These are phyloP conservation scores for Batrachochytrium dendrobatidis DNA, from an alignment of 371 early-diverging fungal genomes.

Conservation along the genomic window DNA sequence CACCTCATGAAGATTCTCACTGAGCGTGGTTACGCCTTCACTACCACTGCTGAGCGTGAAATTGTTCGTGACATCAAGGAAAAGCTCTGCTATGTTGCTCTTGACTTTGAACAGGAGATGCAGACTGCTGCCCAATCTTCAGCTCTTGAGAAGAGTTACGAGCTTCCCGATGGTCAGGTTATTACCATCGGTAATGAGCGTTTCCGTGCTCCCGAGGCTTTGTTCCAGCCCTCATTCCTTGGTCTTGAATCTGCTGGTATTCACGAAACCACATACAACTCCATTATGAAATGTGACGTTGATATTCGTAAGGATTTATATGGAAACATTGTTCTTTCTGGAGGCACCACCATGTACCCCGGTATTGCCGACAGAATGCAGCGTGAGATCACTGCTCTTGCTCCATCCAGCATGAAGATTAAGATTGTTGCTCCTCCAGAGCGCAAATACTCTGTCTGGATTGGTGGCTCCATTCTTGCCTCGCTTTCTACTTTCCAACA, in stretches of 20 bases:
- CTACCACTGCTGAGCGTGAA: slow-evolving; percentile 99
- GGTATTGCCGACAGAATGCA: slow-evolving; percentile 96
- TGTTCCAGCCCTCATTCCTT: slow-evolving; percentile 92
- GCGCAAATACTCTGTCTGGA: slow-evolving; percentile 99
- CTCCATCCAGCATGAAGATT: slow-evolving; percentile 98
- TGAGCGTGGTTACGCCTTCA: slow-evolving; percentile 98
- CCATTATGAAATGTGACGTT: slow-evolving; percentile 71
- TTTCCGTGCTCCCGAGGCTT: slow-evolving; percentile 98
- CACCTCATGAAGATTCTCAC: slow-evolving; percentile 95
- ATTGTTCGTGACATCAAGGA: slow-evolving; percentile 99
- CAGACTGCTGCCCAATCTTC: slow-evolving; percentile 89
- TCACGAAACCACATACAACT: slow-evolving; percentile 65
- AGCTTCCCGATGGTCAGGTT: slow-evolving; percentile 99
- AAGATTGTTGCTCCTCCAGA: slow-evolving; percentile 99
- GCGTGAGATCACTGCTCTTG: slow-evolving; percentile 96
- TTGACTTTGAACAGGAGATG: slow-evolving; percentile 98
- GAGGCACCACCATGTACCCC: slow-evolving; percentile 78
- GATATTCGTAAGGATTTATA: slow-evolving; percentile 69
- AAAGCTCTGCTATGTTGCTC: slow-evolving; percentile 98
- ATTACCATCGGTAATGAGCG: slow-evolving; percentile 98
- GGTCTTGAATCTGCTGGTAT: slow-evolving; percentile 51
- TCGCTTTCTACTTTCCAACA: slow-evolving; percentile 98
- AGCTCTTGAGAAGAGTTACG: slow-evolving; percentile 95
- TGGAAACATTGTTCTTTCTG: slow-evolving; percentile 65
- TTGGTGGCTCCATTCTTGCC: slow-evolving; percentile 99